A percentile compares a stretch with the other conserved stretches of the same genome.
phyloP scores from a whole-genome alignment of 306 rosid species.

The Gastrolobium villosum region DNA sequence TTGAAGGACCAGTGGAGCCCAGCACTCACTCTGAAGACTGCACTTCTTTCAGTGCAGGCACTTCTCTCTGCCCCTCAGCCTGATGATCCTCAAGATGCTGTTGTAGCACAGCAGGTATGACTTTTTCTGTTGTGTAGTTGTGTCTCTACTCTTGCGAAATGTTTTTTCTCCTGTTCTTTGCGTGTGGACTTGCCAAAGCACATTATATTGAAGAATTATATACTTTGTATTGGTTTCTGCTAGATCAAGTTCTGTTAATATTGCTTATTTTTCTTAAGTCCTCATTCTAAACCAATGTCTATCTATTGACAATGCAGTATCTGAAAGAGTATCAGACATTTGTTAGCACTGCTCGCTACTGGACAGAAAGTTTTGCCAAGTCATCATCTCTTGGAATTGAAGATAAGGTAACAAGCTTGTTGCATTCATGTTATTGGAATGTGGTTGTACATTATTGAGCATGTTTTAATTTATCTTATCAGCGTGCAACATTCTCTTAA shows the following conservation, averaged over 20 bases:
- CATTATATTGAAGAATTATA: slow-evolving; percentile 9
- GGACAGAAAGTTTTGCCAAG: slow-evolving; percentile 98
- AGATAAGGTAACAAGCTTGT: slow-evolving; percentile 72
- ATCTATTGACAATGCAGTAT: slow-evolving; percentile 67
- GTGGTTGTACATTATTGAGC: slow-evolving; percentile 23
- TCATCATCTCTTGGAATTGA: slow-evolving; percentile 78
- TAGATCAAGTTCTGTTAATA: background rate
- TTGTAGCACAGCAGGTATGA: slow-evolving; percentile 95
- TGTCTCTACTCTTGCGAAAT: slow-evolving; percentile 10
- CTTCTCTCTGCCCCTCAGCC: slow-evolving; percentile 97
- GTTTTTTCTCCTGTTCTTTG: slow-evolving; percentile 22
- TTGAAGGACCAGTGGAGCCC: slow-evolving; percentile 99
- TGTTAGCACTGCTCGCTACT: slow-evolving; percentile 90
- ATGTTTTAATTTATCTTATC: slow-evolving; percentile 24
- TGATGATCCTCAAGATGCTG: slow-evolving; percentile 99
- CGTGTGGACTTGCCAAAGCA: slow-evolving; percentile 19
- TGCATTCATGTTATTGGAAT: slow-evolving; percentile 29
- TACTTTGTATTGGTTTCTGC: slow-evolving; percentile 14
- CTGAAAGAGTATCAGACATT: slow-evolving; percentile 86
- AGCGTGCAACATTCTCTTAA: background rate
- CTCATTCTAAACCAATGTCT: slow-evolving; percentile 27
- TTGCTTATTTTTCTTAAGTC: slow-evolving; percentile 6
- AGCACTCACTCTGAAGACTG: slow-evolving; percentile 95
- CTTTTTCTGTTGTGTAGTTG: slow-evolving; percentile 16
- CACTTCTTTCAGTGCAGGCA: slow-evolving; percentile 98